A percentile compares a stretch with the other conserved stretches of the same genome.
Evolutionary conservation across 2,329 filamentous ascomycete genomes (phyloP).

Genomic region (Talaromyces sp.): DNA sequence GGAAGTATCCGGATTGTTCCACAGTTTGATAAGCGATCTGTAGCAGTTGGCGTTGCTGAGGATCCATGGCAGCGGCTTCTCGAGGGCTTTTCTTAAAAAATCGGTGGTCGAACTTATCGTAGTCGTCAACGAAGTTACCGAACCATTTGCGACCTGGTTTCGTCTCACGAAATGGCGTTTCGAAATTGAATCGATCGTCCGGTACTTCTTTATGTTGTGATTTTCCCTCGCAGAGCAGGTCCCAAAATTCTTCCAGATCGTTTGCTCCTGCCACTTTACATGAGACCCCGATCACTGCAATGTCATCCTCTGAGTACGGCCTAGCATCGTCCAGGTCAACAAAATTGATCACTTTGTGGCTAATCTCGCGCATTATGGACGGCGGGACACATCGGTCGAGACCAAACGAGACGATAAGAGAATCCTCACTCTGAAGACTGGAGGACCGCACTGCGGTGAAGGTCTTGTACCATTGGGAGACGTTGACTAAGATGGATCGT

Average conservation of each 20-base stretch:
- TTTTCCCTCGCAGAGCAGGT: slow-evolving; percentile 24
- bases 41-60: slow-evolving; percentile 27
- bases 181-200: background rate
- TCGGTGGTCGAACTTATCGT: slow-evolving; percentile 25
- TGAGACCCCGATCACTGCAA: slow-evolving; percentile 34
- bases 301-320: slow-evolving; percentile 19
- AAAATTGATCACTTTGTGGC: background rate
- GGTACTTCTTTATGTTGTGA: slow-evolving; percentile 20
- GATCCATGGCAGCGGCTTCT: slow-evolving; percentile 28
- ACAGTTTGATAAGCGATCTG: slow-evolving; percentile 27
- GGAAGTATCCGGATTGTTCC: background rate
- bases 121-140: slow-evolving; percentile 16
- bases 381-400: slow-evolving; percentile 36
- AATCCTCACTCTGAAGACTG: slow-evolving; percentile 10
- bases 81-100: slow-evolving; percentile 26
- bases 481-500: background rate
- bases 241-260: slow-evolving; percentile 31
- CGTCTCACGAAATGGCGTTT: background rate
- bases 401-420: slow-evolving; percentile 35
- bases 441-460: background rate
- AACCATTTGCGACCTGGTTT: slow-evolving; percentile 19
- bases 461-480: background rate
- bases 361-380: background rate
- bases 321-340: background rate
- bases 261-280: slow-evolving; percentile 29